These are phyloP conservation scores for Euclidium syriacum DNA, from an alignment of 345 rosid species.

Conservation along the genomic window DNA sequence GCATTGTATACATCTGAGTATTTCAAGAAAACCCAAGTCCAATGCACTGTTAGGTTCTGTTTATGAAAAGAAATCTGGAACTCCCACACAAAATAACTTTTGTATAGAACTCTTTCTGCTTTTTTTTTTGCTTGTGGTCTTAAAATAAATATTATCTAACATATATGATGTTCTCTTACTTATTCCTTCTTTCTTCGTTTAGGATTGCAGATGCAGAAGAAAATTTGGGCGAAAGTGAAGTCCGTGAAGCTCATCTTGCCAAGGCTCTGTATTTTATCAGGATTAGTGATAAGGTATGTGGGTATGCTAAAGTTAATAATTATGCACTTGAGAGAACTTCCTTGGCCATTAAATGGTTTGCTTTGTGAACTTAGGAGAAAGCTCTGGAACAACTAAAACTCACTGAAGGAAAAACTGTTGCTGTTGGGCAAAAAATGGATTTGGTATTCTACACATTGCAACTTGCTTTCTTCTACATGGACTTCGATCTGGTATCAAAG, in stretches of 20 bases:
- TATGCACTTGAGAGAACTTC: constrained; percentile 2
- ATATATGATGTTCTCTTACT: neutral
- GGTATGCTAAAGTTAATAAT: neutral
- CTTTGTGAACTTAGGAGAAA: constrained; percentile 54
- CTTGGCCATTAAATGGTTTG: constrained; percentile 1
- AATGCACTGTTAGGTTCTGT: neutral
- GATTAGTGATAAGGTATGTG: constrained; percentile 78
- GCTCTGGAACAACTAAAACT: constrained; percentile 90
- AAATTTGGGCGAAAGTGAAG: constrained; percentile 97
- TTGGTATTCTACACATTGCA: constrained; percentile 85
- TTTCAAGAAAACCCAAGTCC: neutral
- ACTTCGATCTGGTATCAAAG: constrained; percentile 86
- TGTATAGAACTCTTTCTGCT: no score
- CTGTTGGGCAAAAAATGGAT: constrained; percentile 98
- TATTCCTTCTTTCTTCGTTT: neutral
- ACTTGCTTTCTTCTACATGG: constrained; percentile 90
- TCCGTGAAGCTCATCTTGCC: constrained; percentile 96
- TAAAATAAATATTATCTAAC: neutral
- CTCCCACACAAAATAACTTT: neutral
- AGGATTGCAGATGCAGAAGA: constrained; percentile 99
- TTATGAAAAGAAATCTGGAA: neutral
- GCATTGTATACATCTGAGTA: neutral
- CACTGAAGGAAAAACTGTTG: constrained; percentile 97
- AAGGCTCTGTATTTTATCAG: constrained; percentile 80
- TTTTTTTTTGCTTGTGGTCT: neutral